These are phyloP conservation scores for Flammula alnicola DNA, from an alignment of 1,284 basidiomycete species.

Conservation along the genomic window DNA sequence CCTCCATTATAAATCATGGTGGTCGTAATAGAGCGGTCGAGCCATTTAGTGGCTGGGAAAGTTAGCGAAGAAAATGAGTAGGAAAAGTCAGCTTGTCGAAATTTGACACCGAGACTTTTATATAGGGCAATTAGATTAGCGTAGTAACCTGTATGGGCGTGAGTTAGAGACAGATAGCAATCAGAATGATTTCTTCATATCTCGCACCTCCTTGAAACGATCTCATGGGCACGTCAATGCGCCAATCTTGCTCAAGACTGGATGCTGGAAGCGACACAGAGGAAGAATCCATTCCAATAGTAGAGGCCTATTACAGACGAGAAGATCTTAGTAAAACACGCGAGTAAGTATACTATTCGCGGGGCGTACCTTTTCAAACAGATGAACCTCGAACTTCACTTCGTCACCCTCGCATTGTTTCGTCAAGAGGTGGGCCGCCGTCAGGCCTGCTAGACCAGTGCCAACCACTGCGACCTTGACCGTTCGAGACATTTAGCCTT, in stretches of 20 bases:
- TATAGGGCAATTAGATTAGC: conserved; percentile 70
- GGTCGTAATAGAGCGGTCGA: conserved; percentile 41
- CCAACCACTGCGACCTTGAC: conserved; percentile 73
- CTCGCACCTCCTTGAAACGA: conserved; percentile 74
- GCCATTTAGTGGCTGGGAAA: conserved; percentile 23
- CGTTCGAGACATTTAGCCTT: conserved; percentile 42
- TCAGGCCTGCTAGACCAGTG: conserved; percentile 73
- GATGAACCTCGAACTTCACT: conserved; percentile 64
- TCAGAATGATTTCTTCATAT: not conserved
- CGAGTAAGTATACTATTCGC: too few species aligned
- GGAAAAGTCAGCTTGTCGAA: conserved; percentile 58
- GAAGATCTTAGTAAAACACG: too few species aligned
- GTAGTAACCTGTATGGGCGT: conserved; percentile 62
- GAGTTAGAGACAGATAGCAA: conserved; percentile 1
- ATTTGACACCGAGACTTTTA: conserved; percentile 55
- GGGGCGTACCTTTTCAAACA: conserved; percentile 71
- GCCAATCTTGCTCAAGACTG: conserved; percentile 41
- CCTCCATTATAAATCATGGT: conserved; percentile 69
- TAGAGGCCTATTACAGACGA: conserved; percentile 49
- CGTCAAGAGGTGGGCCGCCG: conserved; percentile 64
- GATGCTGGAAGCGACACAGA: conserved; percentile 49
- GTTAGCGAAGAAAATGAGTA: conserved; percentile 69
- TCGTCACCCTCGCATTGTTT: conserved; percentile 32
- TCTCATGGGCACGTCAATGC: conserved; percentile 79
- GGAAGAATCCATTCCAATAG: conserved; percentile 61